Evolutionary conservation across 495 filamentous ascomycete species (phyloP), one percentile per base, ranked within the genome.

Genomic region (Parathielavia hyrcaniae): DNA sequence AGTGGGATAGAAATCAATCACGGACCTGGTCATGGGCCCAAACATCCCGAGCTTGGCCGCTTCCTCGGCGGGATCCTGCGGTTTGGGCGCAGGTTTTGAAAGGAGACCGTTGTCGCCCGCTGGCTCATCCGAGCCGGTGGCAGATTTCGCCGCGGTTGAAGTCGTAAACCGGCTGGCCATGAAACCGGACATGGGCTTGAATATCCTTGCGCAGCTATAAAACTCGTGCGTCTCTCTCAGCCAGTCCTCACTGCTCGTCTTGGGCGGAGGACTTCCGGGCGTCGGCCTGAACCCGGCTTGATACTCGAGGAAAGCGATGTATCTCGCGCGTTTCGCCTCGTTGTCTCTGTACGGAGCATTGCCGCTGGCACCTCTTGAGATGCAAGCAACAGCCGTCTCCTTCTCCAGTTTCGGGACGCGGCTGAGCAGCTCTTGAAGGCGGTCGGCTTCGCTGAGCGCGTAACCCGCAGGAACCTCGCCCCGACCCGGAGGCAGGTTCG

Each of bases 1-100:
- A 10, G 87, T 83, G 13, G 95, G 93, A 67, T 84, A 87, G 65
- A 95, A 97, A 7, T 84, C 79, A n/a, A 80, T 59, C 1, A 77
- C 75, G 8, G 77, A 82, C 46, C 93, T 76, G 4, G 93, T 98
- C 83, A 97, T 79, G 2, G 83, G 79, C 0, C 93, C 93, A 70
- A 89, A 97, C 90, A 97, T 95, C 26, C 90, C 90, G 62, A 96
- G 68, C 59, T 81, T 86, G n/a, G 93, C 93, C 6, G 93, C 93
- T 61, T 88, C 83, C 58, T 90, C 88, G 4, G 89, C 89, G 0
- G 92, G 89, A 59, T 93, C 86, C 55, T 85, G 78, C 1, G 80
- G 77, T 62, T 88, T 95, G 39, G 79, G 76, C 11, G 75, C 67
- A 0, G 85, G 83, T 35, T 72, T 79, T 20, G 72, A 74, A 0